Base-by-base conservation (phyloP, 2,329 filamentous ascomycete genomes). In the Cyclaneusma minus region DNA sequence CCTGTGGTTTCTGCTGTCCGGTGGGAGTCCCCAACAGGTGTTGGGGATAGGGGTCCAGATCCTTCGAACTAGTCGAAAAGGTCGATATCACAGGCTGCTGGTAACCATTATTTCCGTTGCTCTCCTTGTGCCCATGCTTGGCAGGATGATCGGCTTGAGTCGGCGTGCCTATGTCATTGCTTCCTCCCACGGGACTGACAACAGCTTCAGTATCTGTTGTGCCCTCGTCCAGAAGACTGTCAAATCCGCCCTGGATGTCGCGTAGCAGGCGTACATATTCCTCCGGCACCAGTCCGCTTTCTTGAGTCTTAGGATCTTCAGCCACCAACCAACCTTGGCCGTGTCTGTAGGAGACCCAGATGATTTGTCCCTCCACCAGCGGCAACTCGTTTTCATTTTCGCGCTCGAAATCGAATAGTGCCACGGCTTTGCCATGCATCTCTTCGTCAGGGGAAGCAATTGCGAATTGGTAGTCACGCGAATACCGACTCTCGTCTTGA, bases 311-410 rank as follows among this genome's bases (percentile, higher is more conserved):
- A 8, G 87, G 85, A 44, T 98, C 89, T 54, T 94, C 82, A 4
- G 89, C 89, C 13, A 98, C 89, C 27, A 98, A 64, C 89, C 89
- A 98, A 29, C 89, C 89, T 53, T 95, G 84, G 10, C 87, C 87
- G 47, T 95, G 85, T 22, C 89, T 69, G 50, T 95, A 98, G 10
- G 83, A 92, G 13, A 98, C 85, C 60, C 89, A 79, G 30, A 98
- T 93, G 30, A 94, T 82, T 46, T 98, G 89, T 5, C 89, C 89
- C 53, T 98, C 89, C 1, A 82, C 74, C 24, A 98, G 58, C 4
- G 84, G 83, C 30, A 98, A 58, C 51, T 98, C 89, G 47, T 95
- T 98, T 49, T 94, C 84, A 48, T 95, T 94, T 51, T 95, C 87
- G 16, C 85, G 70, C 40, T 75, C 75, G 53, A 98, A 98, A 48